Percentiles rank a stretch among this genome's conserved stretches.
These are phyloP conservation scores for Niveomyces coronatus DNA, from an alignment of 2,329 filamentous ascomycete genomes.

Conservation along the genomic window DNA sequence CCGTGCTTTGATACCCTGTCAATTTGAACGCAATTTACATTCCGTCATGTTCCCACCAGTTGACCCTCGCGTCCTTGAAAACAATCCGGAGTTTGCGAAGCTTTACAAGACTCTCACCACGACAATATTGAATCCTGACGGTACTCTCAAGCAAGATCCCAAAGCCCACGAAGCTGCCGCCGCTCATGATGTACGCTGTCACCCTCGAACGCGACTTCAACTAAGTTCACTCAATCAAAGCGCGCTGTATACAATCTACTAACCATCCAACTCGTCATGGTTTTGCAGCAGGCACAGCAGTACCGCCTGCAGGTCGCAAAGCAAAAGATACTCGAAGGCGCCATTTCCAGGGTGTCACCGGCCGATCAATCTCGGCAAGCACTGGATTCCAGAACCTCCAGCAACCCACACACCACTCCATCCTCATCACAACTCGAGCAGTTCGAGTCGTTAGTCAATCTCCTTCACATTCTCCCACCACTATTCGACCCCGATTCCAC, in stretches of 20 bases:
- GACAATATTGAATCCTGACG: conserved; percentile 45
- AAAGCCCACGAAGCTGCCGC: conserved; percentile 38
- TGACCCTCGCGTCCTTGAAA: conserved; percentile 41
- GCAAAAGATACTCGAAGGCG: conserved; percentile 38
- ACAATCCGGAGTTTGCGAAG: conserved; percentile 50
- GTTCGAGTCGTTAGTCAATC: conserved; percentile 15
- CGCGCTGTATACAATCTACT: not conserved
- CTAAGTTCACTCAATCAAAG: not conserved
- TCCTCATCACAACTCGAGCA: conserved; percentile 2
- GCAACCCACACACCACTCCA: conserved; percentile 14
- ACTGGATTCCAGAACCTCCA: not conserved
- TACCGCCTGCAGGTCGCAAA: conserved; percentile 39
- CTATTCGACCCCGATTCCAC: conserved; percentile 22
- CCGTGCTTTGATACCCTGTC: conserved; percentile 2
- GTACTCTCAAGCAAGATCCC: conserved; percentile 44
- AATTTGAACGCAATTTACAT: not conserved
- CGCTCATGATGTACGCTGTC: conserved; percentile 34
- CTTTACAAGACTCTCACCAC: conserved; percentile 43
- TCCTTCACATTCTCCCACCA: conserved; percentile 38
- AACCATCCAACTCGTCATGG: not conserved
- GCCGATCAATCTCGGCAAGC: conserved; percentile 13
- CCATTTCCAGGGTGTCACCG: conserved; percentile 36
- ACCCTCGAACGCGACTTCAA: not conserved
- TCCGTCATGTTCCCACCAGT: conserved; percentile 46
- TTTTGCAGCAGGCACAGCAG: conserved; percentile 36